Evolutionary conservation across 495 filamentous ascomycete species (phyloP), one percentile per base, ranked within the genome.

Genomic region (Talaromyces thailandensis): DNA sequence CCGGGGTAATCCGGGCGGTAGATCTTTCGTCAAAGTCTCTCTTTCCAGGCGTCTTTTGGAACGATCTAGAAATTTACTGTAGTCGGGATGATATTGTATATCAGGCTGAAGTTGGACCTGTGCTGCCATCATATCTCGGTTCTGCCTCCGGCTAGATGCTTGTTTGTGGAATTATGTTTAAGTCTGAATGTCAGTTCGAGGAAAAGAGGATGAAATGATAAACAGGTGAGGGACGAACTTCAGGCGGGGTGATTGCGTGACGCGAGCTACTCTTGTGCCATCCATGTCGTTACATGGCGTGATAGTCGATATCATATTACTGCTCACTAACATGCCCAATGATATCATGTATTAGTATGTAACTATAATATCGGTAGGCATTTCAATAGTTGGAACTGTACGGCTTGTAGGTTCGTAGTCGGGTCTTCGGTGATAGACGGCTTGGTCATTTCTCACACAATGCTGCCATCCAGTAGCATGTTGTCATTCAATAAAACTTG

Each of bases 11-110:
- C 79, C 81, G 2, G 66, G 64, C 0, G 84, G 85, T 2, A 86
- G 62, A 0, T 66, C 71, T n/a, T 65, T 74, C 4, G 72, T 68
- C 6, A 83, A 63, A 6, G 65, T 61, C 35, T 81, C 79, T 0
- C 70, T 74, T 37, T 73, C 75, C 24, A 76, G 74, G 29, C 82
- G 75, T n/a, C 72, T 73, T 63, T 76, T 69, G 43, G 69, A 71
- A 23, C 85, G 75, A 6, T 75, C 76, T 57, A 81, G 74, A 67
- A 82, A 86, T 67, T 85, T 86, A 24, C 76, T 75, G 62, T 75
- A 75, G 56, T 85, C 74, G 4, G 83, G 83, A 24, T 77, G 71
- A 67, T 85, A 86, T n/a, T 77, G 66, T 35, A 86, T 87, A 64
- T 86, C 83, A 2, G 82, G 81, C 55, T 80, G 78, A 23, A 64